Conservation (phyloP, 2,329 filamentous ascomycete species). For the Paracoccidioides brasiliensis region DNA sequence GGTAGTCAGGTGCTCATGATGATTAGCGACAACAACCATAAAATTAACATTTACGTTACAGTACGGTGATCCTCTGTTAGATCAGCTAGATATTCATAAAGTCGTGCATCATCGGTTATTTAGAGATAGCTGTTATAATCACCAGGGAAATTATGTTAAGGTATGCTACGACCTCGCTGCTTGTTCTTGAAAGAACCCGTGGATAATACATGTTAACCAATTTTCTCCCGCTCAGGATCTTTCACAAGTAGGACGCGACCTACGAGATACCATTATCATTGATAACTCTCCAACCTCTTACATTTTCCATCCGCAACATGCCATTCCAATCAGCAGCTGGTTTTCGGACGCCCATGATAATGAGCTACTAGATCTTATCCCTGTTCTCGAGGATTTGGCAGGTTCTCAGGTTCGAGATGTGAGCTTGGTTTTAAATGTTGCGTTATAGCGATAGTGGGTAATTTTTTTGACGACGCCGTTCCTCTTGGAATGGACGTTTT, state of each 20-base stretch:
- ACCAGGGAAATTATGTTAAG: constrained; percentile 99
- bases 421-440: constrained; percentile 90
- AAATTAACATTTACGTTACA: constrained; percentile 24
- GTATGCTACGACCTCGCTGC: constrained; percentile 19
- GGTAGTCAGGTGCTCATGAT: too few species aligned
- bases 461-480: not conserved
- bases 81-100: constrained; percentile 93
- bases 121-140: constrained; percentile 97
- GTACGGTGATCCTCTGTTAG: constrained; percentile 92
- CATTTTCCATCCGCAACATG: constrained; percentile 98
- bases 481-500: not conserved
- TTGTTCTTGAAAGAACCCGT: not conserved
- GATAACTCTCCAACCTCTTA: constrained; percentile 99
- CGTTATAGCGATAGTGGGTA: constrained; percentile 36
- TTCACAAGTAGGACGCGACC: constrained; percentile 87
- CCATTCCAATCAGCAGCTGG: constrained; percentile 98
- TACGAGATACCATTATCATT: constrained; percentile 97
- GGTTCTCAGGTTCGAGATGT: constrained; percentile 82
- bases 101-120: constrained; percentile 94
- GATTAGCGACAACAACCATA: not conserved
- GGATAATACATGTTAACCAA: constrained; percentile 9
- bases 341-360: constrained; percentile 99
- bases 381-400: constrained; percentile 92
- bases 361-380: constrained; percentile 91
- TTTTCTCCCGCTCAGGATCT: constrained; percentile 49